Base-by-base conservation (phyloP, 148 eudicot species). In the Chenopodium album region DNA sequence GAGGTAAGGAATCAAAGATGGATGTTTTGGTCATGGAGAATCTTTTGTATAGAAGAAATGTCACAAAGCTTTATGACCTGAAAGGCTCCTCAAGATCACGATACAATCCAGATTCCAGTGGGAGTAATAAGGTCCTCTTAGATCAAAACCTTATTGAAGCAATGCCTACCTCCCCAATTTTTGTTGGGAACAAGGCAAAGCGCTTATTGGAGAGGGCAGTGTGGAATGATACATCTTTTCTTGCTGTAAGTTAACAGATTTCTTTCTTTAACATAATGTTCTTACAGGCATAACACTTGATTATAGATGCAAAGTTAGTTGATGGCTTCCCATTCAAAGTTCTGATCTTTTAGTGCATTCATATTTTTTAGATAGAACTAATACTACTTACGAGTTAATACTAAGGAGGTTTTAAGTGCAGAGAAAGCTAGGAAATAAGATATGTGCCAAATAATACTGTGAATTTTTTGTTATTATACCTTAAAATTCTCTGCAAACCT, bases 21-120 rank as follows among this genome's bases (percentile, higher is more conserved):
- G 98, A 95, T 84, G 89, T 95, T 67, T 82, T 95, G 85, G 94
- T 95, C 46, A 95, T 95, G 98, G 98, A 95, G 88, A 95, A 95
- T 87, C 96, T 95, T 83, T 85, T 95, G 76, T 95, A 91, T 82
- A 89, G 89, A 77, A 92, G 98, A 85, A 95, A 91, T 76, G 80
- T 92, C 76, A 86, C 93, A 20, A 88, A 92, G 67, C 91, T 95
- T 75, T 95, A 95, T 90, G 98, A 95, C 88, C 90, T 95, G 31
- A 95, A 95, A 85, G 98, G 98, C 46, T 95, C 98, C 64, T 88
- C 93, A 59, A 82, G 98, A 44, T 93, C 97, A n/a, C 91, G 98
- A 64, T 95, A 95, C 76, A 95, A 93, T 85, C 88, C 98, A 10
- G 97, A 95, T 85, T 85, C 88, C 50, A 93, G 90, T 85, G 98